Percentiles rank a stretch among this genome's conserved stretches.
phyloP scores from a whole-genome alignment of 331 rosid genomes.

The Quercus tomentella region DNA sequence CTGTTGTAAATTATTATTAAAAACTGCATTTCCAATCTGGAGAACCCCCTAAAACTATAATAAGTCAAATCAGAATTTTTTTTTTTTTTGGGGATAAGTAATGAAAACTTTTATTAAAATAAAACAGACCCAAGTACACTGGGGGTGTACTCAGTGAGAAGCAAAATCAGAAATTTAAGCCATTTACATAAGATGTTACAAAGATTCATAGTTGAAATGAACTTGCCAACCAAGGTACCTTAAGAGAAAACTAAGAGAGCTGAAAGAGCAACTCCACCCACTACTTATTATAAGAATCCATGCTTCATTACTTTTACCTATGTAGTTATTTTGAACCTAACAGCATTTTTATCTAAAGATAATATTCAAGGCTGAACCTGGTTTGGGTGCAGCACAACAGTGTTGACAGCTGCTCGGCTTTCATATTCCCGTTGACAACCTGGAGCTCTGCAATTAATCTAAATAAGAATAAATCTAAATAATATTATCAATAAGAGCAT shows the following conservation, averaged over 20 bases:
- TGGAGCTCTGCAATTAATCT: conserved; percentile 68
- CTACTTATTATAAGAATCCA: conserved; percentile 1
- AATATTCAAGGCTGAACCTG: conserved; percentile 54
- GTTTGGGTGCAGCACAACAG: conserved; percentile 96
- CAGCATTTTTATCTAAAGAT: neutral
- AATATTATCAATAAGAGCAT: neutral
- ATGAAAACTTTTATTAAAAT: too few species aligned
- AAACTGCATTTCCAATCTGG: neutral
- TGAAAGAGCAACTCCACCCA: conserved; percentile 1
- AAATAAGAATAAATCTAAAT: conserved; percentile 6
- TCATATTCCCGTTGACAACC: conserved; percentile 99
- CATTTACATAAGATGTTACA: neutral
- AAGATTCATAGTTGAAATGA: neutral
- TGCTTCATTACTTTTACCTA: neutral
- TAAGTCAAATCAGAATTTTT: neutral
- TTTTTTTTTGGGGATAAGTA: neutral
- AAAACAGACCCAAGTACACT: too few species aligned
- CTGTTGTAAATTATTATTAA: neutral
- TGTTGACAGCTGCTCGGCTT: conserved; percentile 96
- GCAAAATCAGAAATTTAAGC: too few species aligned
- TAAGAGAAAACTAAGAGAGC: neutral
- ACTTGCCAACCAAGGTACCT: neutral
- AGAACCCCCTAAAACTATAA: neutral
- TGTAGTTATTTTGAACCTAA: neutral
- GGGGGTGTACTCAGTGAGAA: too few species aligned